A percentile compares a stretch with the other conserved stretches of the same genome.
phyloP scores from a whole-genome alignment of 371 early-diverging fungal genomes.

The Homolaphlyctis polyrhiza region DNA sequence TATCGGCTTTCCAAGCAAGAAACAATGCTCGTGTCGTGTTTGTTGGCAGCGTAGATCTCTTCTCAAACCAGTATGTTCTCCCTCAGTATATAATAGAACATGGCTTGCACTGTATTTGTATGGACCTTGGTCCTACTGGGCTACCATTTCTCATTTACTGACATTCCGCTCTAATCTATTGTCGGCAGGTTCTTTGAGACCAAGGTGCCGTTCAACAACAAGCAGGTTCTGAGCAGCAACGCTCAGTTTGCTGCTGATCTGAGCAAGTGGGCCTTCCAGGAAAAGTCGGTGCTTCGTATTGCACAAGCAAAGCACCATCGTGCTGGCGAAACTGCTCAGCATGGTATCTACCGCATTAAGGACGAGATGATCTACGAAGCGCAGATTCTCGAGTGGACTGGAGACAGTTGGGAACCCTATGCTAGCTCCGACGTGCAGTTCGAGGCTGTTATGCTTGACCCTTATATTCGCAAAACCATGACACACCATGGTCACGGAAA shows the following conservation, averaged over 20 bases:
- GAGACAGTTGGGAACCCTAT: slow-evolving; percentile 80
- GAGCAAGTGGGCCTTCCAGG: slow-evolving; percentile 87
- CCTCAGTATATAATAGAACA: too few relatives aligned
- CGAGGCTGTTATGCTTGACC: slow-evolving; percentile 94
- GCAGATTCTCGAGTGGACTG: slow-evolving; percentile 69
- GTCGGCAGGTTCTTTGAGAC: background rate
- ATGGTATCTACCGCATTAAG: slow-evolving; percentile 78
- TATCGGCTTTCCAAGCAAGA: slow-evolving; percentile 78
- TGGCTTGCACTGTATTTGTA: too few relatives aligned
- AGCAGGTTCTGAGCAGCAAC: slow-evolving; percentile 53
- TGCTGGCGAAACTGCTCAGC: slow-evolving; percentile 55
- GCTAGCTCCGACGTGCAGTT: slow-evolving; percentile 61
- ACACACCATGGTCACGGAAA: slow-evolving; percentile 30
- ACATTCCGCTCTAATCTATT: background rate
- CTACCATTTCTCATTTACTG: background rate
- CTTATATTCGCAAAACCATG: slow-evolving; percentile 83
- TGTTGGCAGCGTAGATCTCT: slow-evolving; percentile 73
- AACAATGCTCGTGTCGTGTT: slow-evolving; percentile 86
- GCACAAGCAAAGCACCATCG: slow-evolving; percentile 63
- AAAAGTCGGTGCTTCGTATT: slow-evolving; percentile 79
- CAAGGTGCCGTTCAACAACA: background rate
- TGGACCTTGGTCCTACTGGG: too few relatives aligned
- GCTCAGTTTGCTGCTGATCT: slow-evolving; percentile 64
- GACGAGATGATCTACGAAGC: slow-evolving; percentile 80
- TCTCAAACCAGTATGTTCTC: slow-evolving; percentile 62